Conservation (phyloP, 202 grass and related monocot species). For the Hordeum pubiflorum region DNA sequence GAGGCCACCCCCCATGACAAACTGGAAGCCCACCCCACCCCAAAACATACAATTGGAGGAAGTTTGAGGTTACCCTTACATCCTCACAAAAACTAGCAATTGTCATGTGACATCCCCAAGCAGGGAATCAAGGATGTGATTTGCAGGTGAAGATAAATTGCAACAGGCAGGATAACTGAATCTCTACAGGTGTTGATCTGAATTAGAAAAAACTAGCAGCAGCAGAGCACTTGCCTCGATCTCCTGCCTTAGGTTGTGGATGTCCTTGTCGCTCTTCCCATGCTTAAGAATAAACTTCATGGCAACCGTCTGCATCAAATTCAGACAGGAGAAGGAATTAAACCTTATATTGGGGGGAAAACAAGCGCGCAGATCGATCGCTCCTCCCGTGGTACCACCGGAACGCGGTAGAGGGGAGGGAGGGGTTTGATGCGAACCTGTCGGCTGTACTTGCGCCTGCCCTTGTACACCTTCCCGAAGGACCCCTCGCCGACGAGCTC, state of each 20-base stretch:
- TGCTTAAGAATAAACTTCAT: conserved; percentile 98
- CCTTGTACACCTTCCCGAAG: conserved; percentile 96
- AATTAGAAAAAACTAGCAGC: not conserved
- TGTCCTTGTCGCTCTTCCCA: conserved; percentile 83
- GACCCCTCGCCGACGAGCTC: conserved; percentile 83
- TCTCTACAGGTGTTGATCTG: not conserved
- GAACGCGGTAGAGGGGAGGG: not conserved
- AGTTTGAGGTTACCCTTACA: not conserved
- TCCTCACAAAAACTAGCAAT: not conserved
- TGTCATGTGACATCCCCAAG: not conserved
- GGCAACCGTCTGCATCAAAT: conserved; percentile 57
- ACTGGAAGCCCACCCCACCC: not conserved
- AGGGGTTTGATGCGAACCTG: conserved; percentile 35
- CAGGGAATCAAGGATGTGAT: not conserved
- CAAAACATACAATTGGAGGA: not conserved
- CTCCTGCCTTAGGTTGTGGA: conserved; percentile 87
- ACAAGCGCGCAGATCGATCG: not conserved
- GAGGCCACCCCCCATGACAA: not conserved
- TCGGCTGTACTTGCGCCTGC: conserved; percentile 68
- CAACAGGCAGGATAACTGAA: not conserved
- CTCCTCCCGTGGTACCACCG: not conserved
- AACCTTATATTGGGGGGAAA: not conserved
- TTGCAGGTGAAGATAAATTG: not conserved
- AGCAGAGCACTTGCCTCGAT: conserved; percentile 45
- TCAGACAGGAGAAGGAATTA: not conserved